phyloP scores from a whole-genome alignment of 768 basidiomycete genomes.

The Russula vinacea region DNA sequence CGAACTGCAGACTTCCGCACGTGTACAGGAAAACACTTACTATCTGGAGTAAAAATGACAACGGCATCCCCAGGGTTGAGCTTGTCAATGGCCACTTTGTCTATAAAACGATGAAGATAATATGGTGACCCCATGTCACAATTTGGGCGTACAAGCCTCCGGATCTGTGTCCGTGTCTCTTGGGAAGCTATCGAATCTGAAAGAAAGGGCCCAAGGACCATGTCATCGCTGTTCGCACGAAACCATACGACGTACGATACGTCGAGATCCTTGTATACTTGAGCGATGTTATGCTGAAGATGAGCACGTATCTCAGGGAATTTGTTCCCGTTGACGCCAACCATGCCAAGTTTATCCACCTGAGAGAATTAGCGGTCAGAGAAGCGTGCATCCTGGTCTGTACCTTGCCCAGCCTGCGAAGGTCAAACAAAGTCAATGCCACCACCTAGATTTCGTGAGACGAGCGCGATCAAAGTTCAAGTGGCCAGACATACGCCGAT shows the following conservation, averaged over 20 bases:
- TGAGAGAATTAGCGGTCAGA: constrained; percentile 33
- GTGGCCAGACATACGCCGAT: constrained; percentile 55
- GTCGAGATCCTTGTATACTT: constrained; percentile 86
- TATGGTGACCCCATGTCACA: constrained; percentile 8
- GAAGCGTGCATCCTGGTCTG: constrained; percentile 21
- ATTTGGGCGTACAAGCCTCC: constrained; percentile 67
- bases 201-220: background rate
- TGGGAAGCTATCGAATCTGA: constrained; percentile 77
- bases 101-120: constrained; percentile 40
- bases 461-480: constrained; percentile 30
- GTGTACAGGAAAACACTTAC: constrained; percentile 44
- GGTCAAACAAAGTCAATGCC: constrained; percentile 84
- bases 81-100: constrained; percentile 75
- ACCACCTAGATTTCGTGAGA: constrained; percentile 54
- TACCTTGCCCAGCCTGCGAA: constrained; percentile 79
- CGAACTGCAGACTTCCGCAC: background rate
- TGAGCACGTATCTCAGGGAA: constrained; percentile 84
- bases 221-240: background rate
- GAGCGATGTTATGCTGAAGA: constrained; percentile 75
- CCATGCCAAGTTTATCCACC: constrained; percentile 80
- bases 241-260: constrained; percentile 69
- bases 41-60: constrained; percentile 90
- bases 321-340: constrained; percentile 83
- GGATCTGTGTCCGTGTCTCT: constrained; percentile 64
- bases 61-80: constrained; percentile 82